These are phyloP conservation scores for Claviceps sp. DNA, from an alignment of 2,329 filamentous ascomycete species.

Conservation along the genomic window DNA sequence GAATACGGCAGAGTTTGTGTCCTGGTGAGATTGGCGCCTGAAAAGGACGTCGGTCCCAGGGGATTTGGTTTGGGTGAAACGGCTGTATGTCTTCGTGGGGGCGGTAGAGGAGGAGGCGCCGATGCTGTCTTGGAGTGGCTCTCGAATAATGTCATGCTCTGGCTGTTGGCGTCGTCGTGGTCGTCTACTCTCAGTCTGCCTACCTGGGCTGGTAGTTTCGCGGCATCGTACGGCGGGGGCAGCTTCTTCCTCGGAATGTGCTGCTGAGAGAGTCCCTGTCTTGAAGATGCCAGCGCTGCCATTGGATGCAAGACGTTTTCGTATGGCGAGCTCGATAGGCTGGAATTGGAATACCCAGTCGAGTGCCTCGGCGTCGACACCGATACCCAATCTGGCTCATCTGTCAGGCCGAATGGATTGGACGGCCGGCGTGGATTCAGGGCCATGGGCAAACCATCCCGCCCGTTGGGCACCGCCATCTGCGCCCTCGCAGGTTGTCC, in stretches of 20 bases:
- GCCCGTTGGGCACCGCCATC: conserved; percentile 46
- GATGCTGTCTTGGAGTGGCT: background rate
- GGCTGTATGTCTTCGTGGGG: conserved; percentile 30
- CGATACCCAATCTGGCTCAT: conserved; percentile 76
- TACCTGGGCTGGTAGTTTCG: conserved; percentile 30
- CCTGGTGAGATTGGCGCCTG: conserved; percentile 11
- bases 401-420: conserved; percentile 66
- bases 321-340: conserved; percentile 45
- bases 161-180: background rate
- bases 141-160: background rate
- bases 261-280: conserved; percentile 27
- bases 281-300: conserved; percentile 23
- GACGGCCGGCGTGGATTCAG: conserved; percentile 62
- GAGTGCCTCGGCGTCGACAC: conserved; percentile 43
- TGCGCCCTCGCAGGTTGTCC: conserved; percentile 63
- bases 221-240: conserved; percentile 36
- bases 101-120: conserved; percentile 22
- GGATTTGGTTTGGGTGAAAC: conserved; percentile 5
- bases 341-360: conserved; percentile 41
- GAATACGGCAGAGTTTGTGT: conserved; percentile 15
- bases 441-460: conserved; percentile 38
- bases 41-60: background rate
- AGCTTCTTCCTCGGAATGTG: conserved; percentile 31
- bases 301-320: conserved; percentile 40
- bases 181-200: conserved; percentile 26